Base-by-base conservation (phyloP, 2,329 filamentous ascomycete genomes). In the Nemania serpens region DNA sequence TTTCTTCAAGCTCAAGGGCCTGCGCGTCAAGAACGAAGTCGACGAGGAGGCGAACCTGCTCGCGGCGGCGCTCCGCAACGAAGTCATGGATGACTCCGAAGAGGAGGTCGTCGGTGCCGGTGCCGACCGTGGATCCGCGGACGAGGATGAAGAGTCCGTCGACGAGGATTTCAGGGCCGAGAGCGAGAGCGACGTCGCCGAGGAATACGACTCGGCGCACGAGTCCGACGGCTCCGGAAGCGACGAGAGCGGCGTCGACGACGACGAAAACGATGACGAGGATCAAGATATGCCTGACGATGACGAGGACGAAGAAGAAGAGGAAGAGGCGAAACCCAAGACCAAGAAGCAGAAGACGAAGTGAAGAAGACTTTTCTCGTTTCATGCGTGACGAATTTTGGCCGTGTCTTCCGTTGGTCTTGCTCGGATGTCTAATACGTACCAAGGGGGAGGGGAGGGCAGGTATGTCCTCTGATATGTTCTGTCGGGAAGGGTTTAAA, bases 11-110 rank as follows among this genome's bases (percentile, higher is more conserved):
- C 86, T 92, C 69, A 98, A 98, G 83, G 91, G 89, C 63, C 85
- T 99, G 72, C 91, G 94, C 56, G 93, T 96, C 59, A 98, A 97
- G 88, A 99, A 99, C 76, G 95, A 99, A 79, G 97, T 99, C 81
- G 90, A 96, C 64, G 95, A 97, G 74, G 95, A 99, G 69, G 90
- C 91, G 74, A 88, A 90, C 74, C 68, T 85, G 58, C 85, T 97
- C 61, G 90, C 91, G 34, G 91, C 91, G 11, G 93, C 92, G 20
- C 85, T 97, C 63, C 86, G 92, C 62, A 89, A 96, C 69, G 89
- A 95, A 66, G 91, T 88, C 72, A 89, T 96, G 77, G 89, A 88
- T 69, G 90, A 88, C 65, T 94, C 91, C 25, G 93, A 96, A 68
- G 93, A 96, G 62, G 90, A 93, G 65, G 89, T 90, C 43, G 89